Evolutionary conservation across 345 rosid species (phyloP).

Genomic region (Raphanus sativus): DNA sequence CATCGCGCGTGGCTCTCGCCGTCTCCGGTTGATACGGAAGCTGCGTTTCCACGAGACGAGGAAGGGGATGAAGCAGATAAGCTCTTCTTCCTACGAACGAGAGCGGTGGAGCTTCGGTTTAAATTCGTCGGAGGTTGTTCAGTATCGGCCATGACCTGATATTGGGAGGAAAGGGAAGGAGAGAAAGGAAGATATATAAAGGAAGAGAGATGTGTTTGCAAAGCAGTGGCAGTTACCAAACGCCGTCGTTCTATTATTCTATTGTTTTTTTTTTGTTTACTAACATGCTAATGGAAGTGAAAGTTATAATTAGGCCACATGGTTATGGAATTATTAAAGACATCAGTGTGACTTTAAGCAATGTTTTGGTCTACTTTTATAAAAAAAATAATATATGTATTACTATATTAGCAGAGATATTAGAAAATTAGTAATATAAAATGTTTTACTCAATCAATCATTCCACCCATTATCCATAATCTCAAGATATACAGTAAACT

Average conservation of each 20-base stretch:
- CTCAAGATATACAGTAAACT: neutral
- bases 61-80: conserved; percentile 7
- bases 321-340: neutral
- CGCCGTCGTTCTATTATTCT: conserved; percentile 8
- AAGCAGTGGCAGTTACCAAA: conserved; percentile 1
- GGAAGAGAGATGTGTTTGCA: neutral
- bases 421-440: neutral
- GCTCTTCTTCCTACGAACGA: conserved; percentile 31
- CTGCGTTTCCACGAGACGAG: conserved; percentile 5
- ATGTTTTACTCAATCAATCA: neutral
- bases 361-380: conserved; percentile 9
- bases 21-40: conserved; percentile 8
- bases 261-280: neutral
- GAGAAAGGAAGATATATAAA: neutral
- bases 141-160: neutral
- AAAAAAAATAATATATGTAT: neutral
- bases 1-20: conserved; percentile 45
- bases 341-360: conserved; percentile 25
- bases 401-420: neutral
- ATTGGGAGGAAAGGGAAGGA: neutral
- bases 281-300: neutral
- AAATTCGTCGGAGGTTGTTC: conserved; percentile 1
- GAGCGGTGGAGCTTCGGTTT: conserved; percentile 7
- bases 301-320: neutral
- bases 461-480: neutral